Conservation (phyloP, 257 asterid genomes). For the Agastache rugosa region DNA sequence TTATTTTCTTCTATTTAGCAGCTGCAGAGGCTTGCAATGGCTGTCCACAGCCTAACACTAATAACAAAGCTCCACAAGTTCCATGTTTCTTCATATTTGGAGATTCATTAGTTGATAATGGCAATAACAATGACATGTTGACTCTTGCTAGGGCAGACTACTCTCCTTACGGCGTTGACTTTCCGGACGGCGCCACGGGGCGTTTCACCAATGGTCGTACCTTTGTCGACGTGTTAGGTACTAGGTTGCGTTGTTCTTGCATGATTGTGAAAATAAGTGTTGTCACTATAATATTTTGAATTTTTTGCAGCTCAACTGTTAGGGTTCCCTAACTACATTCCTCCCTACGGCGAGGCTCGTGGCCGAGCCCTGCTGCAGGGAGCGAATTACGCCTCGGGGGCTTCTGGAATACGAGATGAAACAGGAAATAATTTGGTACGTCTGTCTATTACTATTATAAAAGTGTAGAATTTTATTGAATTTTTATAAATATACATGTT, state of each 20-base stretch:
- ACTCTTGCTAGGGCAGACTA: constrained; percentile 88
- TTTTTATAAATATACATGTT: no score
- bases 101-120: constrained; percentile 89
- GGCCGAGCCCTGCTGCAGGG: constrained; percentile 76
- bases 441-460: neutral
- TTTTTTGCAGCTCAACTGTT: constrained; percentile 71
- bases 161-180: constrained; percentile 84
- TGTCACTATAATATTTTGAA: neutral
- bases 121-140: constrained; percentile 74
- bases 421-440: constrained; percentile 87
- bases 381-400: constrained; percentile 89
- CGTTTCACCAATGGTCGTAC: constrained; percentile 95
- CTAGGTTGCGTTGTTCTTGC: neutral
- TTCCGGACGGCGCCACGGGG: constrained; percentile 78
- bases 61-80: constrained; percentile 52
- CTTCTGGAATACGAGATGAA: constrained; percentile 93
- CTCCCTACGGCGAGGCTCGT: constrained; percentile 60
- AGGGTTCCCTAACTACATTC: constrained; percentile 78
- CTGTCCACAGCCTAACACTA: constrained; percentile 41
- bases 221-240: constrained; percentile 77
- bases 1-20: constrained; percentile 37
- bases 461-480: no score
- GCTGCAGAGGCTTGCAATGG: constrained; percentile 33
- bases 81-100: constrained; percentile 84
- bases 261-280: neutral